A percentile compares a stretch with the other conserved stretches of the same genome.
Evolutionary conservation across 352 stramenopile genomes (phyloP).

Genomic region (Phytopythium litorale): DNA sequence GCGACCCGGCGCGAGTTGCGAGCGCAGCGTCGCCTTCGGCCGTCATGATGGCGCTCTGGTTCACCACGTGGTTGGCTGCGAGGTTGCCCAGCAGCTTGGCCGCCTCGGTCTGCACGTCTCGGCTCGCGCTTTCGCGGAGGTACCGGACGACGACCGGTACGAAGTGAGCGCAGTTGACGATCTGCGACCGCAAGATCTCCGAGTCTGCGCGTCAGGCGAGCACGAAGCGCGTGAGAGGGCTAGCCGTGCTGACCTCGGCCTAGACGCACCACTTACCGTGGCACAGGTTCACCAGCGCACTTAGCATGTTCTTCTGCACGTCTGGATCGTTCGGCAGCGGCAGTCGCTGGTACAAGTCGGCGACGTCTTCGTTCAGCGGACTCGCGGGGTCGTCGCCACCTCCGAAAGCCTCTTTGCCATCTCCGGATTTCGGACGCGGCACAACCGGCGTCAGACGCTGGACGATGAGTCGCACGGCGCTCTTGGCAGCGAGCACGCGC

Average conservation of each 20-base stretch:
- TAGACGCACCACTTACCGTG: conserved; percentile 30
- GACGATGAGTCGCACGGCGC: conserved; percentile 43
- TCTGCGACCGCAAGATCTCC: conserved; percentile 68
- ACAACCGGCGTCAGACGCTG: conserved; percentile 30
- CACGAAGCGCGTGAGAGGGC: neutral
- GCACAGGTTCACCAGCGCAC: conserved; percentile 64
- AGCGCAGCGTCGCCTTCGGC: conserved; percentile 50
- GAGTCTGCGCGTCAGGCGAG: conserved; percentile 34
- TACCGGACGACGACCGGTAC: conserved; percentile 46
- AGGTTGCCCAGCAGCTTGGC: conserved; percentile 68
- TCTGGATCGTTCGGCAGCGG: conserved; percentile 31
- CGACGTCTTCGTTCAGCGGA: conserved; percentile 13
- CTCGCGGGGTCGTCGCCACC: neutral
- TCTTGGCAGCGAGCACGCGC: conserved; percentile 61
- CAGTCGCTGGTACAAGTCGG: conserved; percentile 25
- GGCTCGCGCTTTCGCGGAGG: conserved; percentile 31
- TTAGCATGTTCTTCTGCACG: conserved; percentile 44
- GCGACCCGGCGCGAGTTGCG: conserved; percentile 17
- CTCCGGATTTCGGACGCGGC: neutral
- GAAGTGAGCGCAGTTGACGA: conserved; percentile 58
- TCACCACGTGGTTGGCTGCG: conserved; percentile 62
- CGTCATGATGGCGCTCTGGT: conserved; percentile 64
- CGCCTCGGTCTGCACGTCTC: conserved; percentile 42
- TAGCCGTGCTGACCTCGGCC: too few relatives aligned
- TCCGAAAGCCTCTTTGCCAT: neutral